phyloP scores from a whole-genome alignment of 2,329 filamentous ascomycete genomes.

The Aphanoascus verrucosus region DNA sequence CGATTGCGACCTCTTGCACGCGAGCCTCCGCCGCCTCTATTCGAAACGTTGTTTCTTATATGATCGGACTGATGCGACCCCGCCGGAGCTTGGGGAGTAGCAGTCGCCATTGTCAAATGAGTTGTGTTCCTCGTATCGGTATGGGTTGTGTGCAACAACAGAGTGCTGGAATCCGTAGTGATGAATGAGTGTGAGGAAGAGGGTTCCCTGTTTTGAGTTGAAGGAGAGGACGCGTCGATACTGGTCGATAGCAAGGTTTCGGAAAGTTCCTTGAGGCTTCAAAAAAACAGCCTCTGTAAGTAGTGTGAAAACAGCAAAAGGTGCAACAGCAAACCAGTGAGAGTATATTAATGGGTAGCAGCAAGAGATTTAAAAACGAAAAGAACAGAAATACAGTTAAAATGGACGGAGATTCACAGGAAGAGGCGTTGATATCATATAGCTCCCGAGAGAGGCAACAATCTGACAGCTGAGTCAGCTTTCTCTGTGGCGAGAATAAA shows the following conservation, averaged over 20 bases:
- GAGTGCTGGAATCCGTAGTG: background rate
- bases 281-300: slow-evolving; percentile 10
- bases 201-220: background rate
- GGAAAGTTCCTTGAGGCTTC: slow-evolving; percentile 5
- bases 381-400: background rate
- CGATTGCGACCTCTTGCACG: background rate
- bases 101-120: background rate
- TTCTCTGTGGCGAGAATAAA: background rate
- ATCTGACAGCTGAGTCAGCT: background rate
- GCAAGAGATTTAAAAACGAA: background rate
- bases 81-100: background rate
- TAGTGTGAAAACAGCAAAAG: background rate
- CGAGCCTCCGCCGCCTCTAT: slow-evolving; percentile 1
- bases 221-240: background rate
- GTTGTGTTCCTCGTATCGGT: background rate
- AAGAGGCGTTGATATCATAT: background rate
- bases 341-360: background rate
- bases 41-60: background rate
- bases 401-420: background rate
- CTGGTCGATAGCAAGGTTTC: background rate
- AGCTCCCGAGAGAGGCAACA: background rate
- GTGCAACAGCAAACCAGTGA: background rate
- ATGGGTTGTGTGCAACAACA: background rate
- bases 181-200: background rate
- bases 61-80: background rate